Base-by-base conservation (phyloP, 208 protist genomes). In the Angomonas deanei region DNA sequence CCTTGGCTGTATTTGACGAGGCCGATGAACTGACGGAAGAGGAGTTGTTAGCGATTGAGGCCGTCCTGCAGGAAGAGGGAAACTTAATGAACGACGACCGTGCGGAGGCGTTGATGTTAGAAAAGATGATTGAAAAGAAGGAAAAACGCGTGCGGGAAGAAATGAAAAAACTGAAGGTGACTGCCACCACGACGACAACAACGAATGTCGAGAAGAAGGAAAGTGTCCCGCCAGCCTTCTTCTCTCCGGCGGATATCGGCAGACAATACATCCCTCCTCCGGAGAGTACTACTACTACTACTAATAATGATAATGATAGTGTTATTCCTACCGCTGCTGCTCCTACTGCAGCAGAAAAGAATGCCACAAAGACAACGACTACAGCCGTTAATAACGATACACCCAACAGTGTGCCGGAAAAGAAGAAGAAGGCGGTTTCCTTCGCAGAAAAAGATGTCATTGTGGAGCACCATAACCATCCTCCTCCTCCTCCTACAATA, bases 71-170 rank as follows among this genome's bases (percentile, higher is more conserved):
- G 23, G 83, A 88, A 17, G 68, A 61, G n/a, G 66, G n/a, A n/a
- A n/a, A 90, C 34, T 73, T 91, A 52, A 80, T 91, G 53, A 80
- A 86, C 50, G 83, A 86, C 55, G 84, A 78, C 10, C 71, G 80
- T 42, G 84, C 91, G 11, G 85, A 95, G 72, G 66, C 72, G 28
- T 31, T 92, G 31, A 87, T 95, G 79, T 88, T 74, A 58, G 78
- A 86, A 55, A 78, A 74, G 52, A 77, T 95, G 63, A 88, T 95
- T 23, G 78, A 59, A 13, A 95, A 95, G 65, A 95, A 91, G 69
- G 88, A 95, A 66, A 63, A 48, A 57, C 78, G 81, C 0, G 64
- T 95, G 23, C n/a, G 15, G 10, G 48, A 30, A 56, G 50, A 56
- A 34, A 33, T 32, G 50, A 13, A 28, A 56, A 34, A 33, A 42